These are phyloP conservation scores for Neospora caninum DNA, from an alignment of 169 alveolate species.

Conservation along the genomic window DNA sequence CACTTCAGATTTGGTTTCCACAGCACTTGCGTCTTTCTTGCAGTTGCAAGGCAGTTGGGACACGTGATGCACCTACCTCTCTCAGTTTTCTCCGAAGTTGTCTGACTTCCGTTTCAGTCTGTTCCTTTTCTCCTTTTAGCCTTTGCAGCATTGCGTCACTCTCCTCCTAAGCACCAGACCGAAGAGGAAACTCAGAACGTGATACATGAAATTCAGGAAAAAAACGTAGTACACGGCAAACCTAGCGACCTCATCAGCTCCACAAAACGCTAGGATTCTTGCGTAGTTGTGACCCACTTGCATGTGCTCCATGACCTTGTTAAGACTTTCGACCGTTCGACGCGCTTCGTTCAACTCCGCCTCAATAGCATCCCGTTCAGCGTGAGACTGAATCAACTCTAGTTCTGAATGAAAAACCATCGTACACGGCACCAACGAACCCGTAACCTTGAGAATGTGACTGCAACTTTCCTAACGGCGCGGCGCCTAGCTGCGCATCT, in stretches of 20 bases:
- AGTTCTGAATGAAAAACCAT: conserved; percentile 32
- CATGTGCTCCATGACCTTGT: conserved; percentile 12
- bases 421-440: background rate
- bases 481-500: no score
- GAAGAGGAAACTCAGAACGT: background rate
- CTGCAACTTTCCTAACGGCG: no score
- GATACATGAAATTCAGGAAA: background rate
- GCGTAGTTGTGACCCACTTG: conserved; percentile 4
- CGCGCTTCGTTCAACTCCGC: conserved; percentile 38
- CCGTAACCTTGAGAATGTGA: no score
- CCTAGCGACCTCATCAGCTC: background rate
- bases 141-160: conserved; percentile 32
- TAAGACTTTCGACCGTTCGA: conserved; percentile 23
- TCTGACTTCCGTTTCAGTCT: conserved; percentile 1
- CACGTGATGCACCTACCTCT: background rate
- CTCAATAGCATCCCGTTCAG: conserved; percentile 58
- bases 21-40: no score
- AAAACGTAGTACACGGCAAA: background rate
- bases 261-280: background rate
- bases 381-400: conserved; percentile 40
- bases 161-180: conserved; percentile 48
- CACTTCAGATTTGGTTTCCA: no score
- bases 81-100: background rate
- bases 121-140: conserved; percentile 39
- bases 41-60: no score